Base-by-base conservation (phyloP, 1,284 basidiomycete species). In the Kwoniella shivajii region DNA sequence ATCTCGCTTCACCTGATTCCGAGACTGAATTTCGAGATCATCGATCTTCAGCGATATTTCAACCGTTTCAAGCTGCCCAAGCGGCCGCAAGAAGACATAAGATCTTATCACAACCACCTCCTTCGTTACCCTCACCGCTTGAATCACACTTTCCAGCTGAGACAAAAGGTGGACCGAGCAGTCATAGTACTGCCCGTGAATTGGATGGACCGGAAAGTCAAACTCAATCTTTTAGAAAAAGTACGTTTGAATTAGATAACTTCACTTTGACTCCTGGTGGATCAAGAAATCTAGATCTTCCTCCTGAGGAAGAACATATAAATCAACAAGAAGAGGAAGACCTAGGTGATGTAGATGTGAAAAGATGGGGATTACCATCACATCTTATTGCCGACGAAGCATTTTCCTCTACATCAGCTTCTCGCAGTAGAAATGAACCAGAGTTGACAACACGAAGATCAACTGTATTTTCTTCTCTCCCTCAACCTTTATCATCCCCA, bases 41-140 rank as follows among this genome's bases (percentile, higher is more conserved):
- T 61, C 60, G 64, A 27, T 57, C 66, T 36, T 73, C 71, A 13
- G 75, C 71, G 24, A 68, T 77, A 11, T 74, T 77, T 58, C 47
- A 56, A n/a, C 63, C 62, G 10, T 64, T 66, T 34, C 58, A 63
- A 27, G 58, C 44, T 3, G 56, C 53, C 7, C 37, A 54, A 44
- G 42, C 54, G 33, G 50, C 44, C 33, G 56, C 48, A 18, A 26
- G 60, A 36, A 39, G 59, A 10, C 56, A 56, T 29, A 56, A 48
- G 49, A 64, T 48, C 44, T 50, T 47, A 26, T 54, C 42, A 43
- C 53, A 55, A 46, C 69, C 60, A 2, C 58, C 66, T 9, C 61
- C 57, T 7, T 34, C 41, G 26, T 36, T 51, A 27, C 55, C 36
- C 10, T 51, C 31, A 45, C 56, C 46, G 1, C 13, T 50, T 29